A percentile compares a stretch with the other conserved stretches of the same genome.
Conservation (phyloP, 1,284 basidiomycete species). For the Pisolithus thermaeus region DNA sequence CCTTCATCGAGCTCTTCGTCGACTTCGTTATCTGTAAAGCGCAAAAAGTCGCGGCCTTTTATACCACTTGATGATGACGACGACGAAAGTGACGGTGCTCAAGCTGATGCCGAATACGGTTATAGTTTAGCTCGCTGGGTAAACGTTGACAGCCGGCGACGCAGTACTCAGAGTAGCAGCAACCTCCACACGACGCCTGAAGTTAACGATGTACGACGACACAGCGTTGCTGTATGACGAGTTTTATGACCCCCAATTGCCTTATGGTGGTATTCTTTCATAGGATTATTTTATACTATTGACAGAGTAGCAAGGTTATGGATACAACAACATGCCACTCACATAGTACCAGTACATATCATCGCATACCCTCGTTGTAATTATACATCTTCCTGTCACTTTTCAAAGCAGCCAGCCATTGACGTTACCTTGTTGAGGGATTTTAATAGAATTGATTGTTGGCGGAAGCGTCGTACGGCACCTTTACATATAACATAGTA, state of each 20-base stretch:
- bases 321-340: conserved; percentile 9
- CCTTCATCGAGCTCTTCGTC: conserved; percentile 26
- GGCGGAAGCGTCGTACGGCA: too few relatives aligned
- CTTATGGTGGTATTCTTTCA: conserved; percentile 4
- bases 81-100: conserved; percentile 54
- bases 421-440: neutral
- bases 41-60: conserved; percentile 48
- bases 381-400: conserved; percentile 15
- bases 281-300: conserved; percentile 35
- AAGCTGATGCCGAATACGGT: conserved; percentile 61
- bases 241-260: conserved; percentile 4
- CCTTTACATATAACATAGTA: conserved; percentile 1
- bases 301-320: conserved; percentile 16
- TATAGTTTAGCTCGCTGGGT: conserved; percentile 37
- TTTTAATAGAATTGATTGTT: too few relatives aligned
- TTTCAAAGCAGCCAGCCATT: neutral
- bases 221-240: conserved; percentile 28
- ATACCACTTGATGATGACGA: conserved; percentile 43
- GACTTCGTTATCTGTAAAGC: conserved; percentile 29
- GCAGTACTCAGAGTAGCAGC: conserved; percentile 26
- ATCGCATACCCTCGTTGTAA: conserved; percentile 21
- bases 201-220: conserved; percentile 27
- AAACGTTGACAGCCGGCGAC: conserved; percentile 54
- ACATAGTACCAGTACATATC: conserved; percentile 17
- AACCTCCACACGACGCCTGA: conserved; percentile 26